Evolutionary conservation across 495 filamentous ascomycete genomes (phyloP), one percentile per base, ranked within the genome.

Genomic region (Articulospora tetracladia): DNA sequence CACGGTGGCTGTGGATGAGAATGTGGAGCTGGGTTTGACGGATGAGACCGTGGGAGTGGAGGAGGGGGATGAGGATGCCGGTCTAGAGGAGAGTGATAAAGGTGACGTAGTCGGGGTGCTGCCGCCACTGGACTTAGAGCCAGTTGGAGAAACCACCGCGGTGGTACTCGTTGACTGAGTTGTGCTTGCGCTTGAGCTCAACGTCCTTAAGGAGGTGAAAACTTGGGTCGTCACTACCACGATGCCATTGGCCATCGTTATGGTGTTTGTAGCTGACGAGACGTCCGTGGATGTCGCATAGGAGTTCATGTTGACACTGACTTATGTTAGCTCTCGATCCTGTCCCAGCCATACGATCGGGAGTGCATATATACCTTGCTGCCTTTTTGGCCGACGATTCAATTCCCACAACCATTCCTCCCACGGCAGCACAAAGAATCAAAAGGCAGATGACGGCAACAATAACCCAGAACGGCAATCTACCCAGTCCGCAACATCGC

Each of bases 401-500:
- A 25, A 44, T 19, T 15, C 34, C 59, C 22, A 22, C 53, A 25
- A 51, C 28, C 2, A 34, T 27, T 23, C 19, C 58, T 26, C 24
- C 51, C 34, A 60, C 32, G 10, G 11, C 34, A 17, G 30, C 59
- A 26, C 4, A 6, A 3, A 61, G 8, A 19, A 61, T 17, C 28
- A 56, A 10, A 1, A 61, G 7, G 25, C 41, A 56, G 13, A 56
- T 15, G 20, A 56, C 17, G 12, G 6, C 28, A 50, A 55, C 34
- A 12, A 50, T 28, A 4, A 51, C 7, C 44, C 52, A 51, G 26
- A 61, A 56, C 2, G 17, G 6, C 44, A 0, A 50, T 30, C 22
- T 26, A 17, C 44, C 48, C 0, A 61, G 52, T 2, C 53, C 52
- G 17, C 59, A 61, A 23, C 30, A 22, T 27, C 34, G 50, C 34